Evolutionary conservation across 2,329 filamentous ascomycete species (phyloP).

Genomic region (Colletotrichum sublineola): DNA sequence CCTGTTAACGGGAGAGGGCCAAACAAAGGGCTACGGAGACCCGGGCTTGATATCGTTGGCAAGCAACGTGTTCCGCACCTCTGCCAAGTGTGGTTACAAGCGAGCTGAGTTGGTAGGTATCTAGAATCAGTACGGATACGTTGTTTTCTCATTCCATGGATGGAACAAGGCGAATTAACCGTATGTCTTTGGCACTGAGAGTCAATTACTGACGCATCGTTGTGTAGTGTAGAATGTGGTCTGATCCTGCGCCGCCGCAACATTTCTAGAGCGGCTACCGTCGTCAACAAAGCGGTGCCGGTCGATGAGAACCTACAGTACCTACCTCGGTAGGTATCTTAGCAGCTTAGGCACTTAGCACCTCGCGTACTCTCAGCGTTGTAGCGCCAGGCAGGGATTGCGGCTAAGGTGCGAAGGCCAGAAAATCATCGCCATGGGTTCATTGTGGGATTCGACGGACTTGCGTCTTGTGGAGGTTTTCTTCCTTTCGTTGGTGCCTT

Average conservation of each 20-base stretch:
- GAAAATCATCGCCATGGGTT: not conserved
- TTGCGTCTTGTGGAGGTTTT: constrained; percentile 8
- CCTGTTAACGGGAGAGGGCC: not conserved
- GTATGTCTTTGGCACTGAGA: not conserved
- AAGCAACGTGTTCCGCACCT: not conserved
- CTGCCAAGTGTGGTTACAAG: not conserved
- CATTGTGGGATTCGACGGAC: not conserved
- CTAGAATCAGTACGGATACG: not conserved
- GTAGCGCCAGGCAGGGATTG: not conserved
- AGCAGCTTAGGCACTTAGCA: no score
- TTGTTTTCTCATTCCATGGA: not conserved
- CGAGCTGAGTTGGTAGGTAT: not conserved
- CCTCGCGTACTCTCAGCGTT: constrained; percentile 1
- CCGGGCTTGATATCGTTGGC: not conserved
- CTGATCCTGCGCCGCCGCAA: not conserved
- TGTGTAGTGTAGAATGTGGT: not conserved
- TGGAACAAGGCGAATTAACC: not conserved
- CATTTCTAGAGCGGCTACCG: not conserved
- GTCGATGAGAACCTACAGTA: not conserved
- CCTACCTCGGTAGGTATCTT: not conserved
- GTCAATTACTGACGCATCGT: not conserved
- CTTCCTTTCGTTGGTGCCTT: not conserved
- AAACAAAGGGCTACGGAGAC: not conserved
- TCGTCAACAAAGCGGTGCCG: constrained; percentile 1
- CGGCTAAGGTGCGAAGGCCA: not conserved